Percentiles rank a stretch among this genome's conserved stretches.
Conservation (phyloP, 164 flowering plant genomes). For the Chloranthus sessilifolius region DNA sequence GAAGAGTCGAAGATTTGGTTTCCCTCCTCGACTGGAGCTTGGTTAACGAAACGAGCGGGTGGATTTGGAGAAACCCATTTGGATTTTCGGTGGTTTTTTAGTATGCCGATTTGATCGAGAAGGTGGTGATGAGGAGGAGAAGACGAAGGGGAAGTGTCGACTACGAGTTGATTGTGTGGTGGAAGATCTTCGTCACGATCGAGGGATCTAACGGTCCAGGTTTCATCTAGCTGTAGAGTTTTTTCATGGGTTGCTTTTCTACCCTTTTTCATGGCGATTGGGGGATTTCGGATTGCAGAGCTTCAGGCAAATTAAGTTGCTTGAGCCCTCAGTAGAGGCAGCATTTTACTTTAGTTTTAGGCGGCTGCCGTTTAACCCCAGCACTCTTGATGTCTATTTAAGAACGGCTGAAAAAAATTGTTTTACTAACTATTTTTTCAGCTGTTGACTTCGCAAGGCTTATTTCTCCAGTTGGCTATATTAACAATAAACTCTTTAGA, state of each 20-base stretch:
- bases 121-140: slow-evolving; percentile 5
- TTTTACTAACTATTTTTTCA: no score
- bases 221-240: neutral
- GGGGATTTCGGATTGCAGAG: no score
- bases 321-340: no score
- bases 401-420: no score
- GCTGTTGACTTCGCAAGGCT: no score
- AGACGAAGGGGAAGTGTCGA: neutral
- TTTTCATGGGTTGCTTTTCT: slow-evolving; percentile 10
- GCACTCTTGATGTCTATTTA: no score
- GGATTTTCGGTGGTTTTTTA: slow-evolving; percentile 12
- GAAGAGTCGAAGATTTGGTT: slow-evolving; percentile 17
- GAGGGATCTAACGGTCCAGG: slow-evolving; percentile 20
- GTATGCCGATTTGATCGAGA: slow-evolving; percentile 1
- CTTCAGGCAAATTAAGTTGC: no score
- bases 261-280: slow-evolving; percentile 9
- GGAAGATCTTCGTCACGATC: neutral
- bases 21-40: slow-evolving; percentile 7
- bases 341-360: no score
- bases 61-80: slow-evolving; percentile 12
- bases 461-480: no score
- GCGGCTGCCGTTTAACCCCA: no score
- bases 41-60: slow-evolving; percentile 5
- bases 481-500: no score
- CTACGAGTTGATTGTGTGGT: neutral